Evolutionary conservation across 306 rosid genomes (phyloP), one percentile per base, ranked within the genome.

Genomic region (Ormosia semicastrata): DNA sequence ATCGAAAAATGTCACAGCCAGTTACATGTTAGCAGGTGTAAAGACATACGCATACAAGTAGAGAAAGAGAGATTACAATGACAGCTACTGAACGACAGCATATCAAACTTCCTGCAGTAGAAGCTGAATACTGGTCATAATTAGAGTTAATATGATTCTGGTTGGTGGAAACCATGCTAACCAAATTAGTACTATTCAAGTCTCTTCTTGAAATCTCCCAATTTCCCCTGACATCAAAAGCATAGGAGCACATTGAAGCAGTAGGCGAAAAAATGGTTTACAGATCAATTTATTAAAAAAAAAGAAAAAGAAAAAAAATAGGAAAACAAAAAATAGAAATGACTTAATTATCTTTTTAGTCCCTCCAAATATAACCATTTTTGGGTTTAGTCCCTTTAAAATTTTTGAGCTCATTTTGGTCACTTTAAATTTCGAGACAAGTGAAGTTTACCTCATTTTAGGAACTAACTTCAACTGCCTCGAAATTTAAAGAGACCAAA

Each of bases 151-250:
- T 63, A 58, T 85, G 79, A 72, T 74, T 82, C 7, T 81, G 92
- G 57, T 92, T 88, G n/a, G 97, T 75, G n/a, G 99, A 87, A 84
- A 91, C 97, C 97, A 92, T 92, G 77, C 94, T 89, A 81, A 96
- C 92, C 77, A 89, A 83, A 34, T 87, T 93, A 52, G 98, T 82
- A 73, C 91, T 90, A 18, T 89, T 89, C 65, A 86, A 79, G 83
- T 91, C 92, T 77, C 98, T 91, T 83, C 98, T 84, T 2, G 97
- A 78, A 73, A 91, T 89, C 88, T 96, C 99, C 99, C 99, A 93
- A 80, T 96, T 92, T 77, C 98, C 98, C 87, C 99, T 96, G 85
- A 80, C 17, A 88, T 54, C 40, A 50, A 57, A 75, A 84, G 29
- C 77, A 79, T 3, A 4, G 9, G 52, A 72, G 62, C 62, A 49